Evolutionary conservation across 1,284 basidiomycete genomes (phyloP).

Genomic region (Veloporphyrellus conicus): DNA sequence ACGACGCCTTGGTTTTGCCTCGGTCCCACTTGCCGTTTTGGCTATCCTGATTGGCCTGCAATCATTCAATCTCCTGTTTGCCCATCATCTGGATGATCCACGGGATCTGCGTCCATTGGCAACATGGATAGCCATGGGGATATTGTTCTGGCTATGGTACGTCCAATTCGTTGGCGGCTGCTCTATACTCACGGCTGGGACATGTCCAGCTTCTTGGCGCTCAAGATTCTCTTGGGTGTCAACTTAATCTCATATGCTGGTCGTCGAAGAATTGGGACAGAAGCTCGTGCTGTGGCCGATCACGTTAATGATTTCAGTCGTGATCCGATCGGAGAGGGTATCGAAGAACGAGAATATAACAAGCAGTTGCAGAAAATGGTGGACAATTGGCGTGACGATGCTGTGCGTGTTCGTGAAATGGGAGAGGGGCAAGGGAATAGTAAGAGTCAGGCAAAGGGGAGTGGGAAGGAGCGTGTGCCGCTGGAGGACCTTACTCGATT

Average conservation of each 20-base stretch:
- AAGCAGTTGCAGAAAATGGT: constrained; percentile 71
- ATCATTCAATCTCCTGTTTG: constrained; percentile 63
- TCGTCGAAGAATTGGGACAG: constrained; percentile 70
- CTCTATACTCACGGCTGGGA: constrained; percentile 1
- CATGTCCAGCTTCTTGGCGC: constrained; percentile 60
- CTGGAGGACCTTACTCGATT: constrained; percentile 86
- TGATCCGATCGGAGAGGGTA: constrained; percentile 81
- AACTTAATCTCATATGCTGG: constrained; percentile 83
- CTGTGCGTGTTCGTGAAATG: constrained; percentile 62
- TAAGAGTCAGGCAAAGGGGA: constrained; percentile 28
- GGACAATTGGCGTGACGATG: constrained; percentile 66
- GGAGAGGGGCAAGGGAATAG: constrained; percentile 42
- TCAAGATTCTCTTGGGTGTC: constrained; percentile 87
- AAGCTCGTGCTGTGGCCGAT: constrained; percentile 66
- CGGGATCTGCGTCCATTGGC: constrained; percentile 42
- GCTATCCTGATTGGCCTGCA: constrained; percentile 87
- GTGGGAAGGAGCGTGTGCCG: constrained; percentile 58
- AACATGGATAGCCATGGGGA: constrained; percentile 62
- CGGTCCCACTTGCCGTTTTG: constrained; percentile 87
- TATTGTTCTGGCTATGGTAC: constrained; percentile 80
- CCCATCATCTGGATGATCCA: constrained; percentile 40
- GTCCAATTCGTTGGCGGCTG: constrained; percentile 13
- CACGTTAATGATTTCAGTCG: constrained; percentile 80
- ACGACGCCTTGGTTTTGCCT: constrained; percentile 89
- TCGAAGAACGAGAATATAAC: constrained; percentile 82